Evolutionary conservation across 352 stramenopile genomes (phyloP), one percentile per base, ranked within the genome.

Genomic region (Phytophthora ramorum): DNA sequence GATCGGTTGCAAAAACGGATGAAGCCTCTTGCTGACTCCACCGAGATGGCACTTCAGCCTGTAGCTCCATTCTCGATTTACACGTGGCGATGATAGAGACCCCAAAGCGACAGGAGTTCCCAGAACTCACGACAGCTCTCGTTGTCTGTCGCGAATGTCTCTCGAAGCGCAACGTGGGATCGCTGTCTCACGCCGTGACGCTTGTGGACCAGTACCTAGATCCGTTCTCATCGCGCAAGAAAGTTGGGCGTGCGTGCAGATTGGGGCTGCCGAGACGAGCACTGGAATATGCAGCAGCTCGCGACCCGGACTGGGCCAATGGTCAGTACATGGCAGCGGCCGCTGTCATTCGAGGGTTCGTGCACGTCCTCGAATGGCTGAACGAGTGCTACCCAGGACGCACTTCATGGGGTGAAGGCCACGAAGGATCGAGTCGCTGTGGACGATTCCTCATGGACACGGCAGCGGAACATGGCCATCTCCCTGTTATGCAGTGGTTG

Each of bases 401-500:
- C 41, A 66, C 58, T 41, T 61, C 58, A 34, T 66, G 58, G 49
- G 58, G 58, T 17, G 49, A 66, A 19, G 49, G 58, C 7, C 41
- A 52, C 22, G 37, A 54, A 53, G 58, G 49, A 30, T 61, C 44
- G 17, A 66, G 58, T 61, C 58, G 50, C 4, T 66, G 60, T 20
- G 52, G 60, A 35, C 51, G 51, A 16, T 52, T 69, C 45, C 20
- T 63, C 2, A 63, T 63, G 62, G 54, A 69, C 32, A 64, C 40
- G n/a, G 53, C 61, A 54, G 44, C 37, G 0, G 46, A 58, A n/a
- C 37, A 69, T 14, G 61, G 61, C 0, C 61, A 69, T 30, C 54
- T 64, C 30, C 45, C 45, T 1, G 52, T 69, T 9, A 52, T 69
- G 53, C 52, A 69, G 38, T 69, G 61, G 52, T 28, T 69, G 1